Conservation (phyloP, 805 yeast genomes). For the Ogataea trehalophila region DNA sequence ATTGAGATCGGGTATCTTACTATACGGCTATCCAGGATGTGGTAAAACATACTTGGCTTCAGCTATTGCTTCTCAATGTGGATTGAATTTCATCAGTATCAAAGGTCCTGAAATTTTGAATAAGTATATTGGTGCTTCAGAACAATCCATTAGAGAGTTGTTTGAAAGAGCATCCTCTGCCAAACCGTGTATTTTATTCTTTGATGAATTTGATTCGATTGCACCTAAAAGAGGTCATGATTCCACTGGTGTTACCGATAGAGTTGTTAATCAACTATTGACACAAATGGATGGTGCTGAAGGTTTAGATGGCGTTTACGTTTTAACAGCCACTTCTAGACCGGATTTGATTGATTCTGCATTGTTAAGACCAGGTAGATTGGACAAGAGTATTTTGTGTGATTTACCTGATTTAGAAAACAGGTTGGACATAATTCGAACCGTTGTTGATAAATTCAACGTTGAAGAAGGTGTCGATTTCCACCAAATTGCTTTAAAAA, state of each 20-base stretch:
- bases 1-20: conserved; percentile 79
- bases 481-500: conserved; percentile 45
- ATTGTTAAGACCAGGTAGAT: conserved; percentile 88
- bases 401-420: conserved; percentile 75
- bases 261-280: conserved; percentile 94
- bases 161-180: conserved; percentile 95
- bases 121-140: conserved; percentile 96
- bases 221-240: conserved; percentile 98
- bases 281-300: conserved; percentile 99
- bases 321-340: conserved; percentile 91
- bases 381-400: conserved; percentile 88
- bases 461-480: conserved; percentile 49
- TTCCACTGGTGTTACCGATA: conserved; percentile 94
- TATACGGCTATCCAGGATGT: conserved; percentile 97
- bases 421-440: conserved; percentile 63
- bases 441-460: conserved; percentile 60
- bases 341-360: conserved; percentile 97
- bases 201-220: conserved; percentile 94
- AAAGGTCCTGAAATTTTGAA: conserved; percentile 95
- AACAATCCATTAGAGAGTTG: conserved; percentile 87
- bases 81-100: conserved; percentile 85
- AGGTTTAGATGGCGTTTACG: conserved; percentile 94
- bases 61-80: conserved; percentile 92
- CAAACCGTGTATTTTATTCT: conserved; percentile 86
- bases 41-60: conserved; percentile 92